Base-by-base conservation (phyloP, 2,329 filamentous ascomycete genomes). In the Talaromyces marneffei region DNA sequence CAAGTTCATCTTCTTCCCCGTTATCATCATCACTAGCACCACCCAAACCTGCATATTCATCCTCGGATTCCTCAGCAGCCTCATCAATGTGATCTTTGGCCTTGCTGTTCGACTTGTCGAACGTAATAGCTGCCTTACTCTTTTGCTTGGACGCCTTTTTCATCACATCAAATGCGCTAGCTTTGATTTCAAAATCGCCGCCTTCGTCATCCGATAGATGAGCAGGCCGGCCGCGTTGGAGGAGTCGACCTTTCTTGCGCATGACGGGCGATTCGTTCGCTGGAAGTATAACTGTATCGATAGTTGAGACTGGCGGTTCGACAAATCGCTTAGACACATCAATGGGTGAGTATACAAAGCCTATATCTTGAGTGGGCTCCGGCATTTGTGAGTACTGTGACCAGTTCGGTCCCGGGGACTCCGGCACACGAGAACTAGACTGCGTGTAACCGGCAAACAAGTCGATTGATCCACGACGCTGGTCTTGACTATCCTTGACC, bases 51-150 rank as follows among this genome's bases (percentile, higher is more conserved):
- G 92, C 93, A 73, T 97, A 99, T 74, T 99, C 94, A 72, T 99
- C 94, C 72, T 99, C 95, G 0, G 94, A 99, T 76, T 99, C 94
- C 69, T 96, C 91, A 63, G 94, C 93, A 72, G 96, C 92, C 66
- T 97, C 94, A 66, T 97, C 85, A 39, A 99, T 82, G 83, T 96
- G 90, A 25, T 88, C 87, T 69, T 87, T 92, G 0, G 92, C 93
- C 71, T 90, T 87, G 77, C 91, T 95, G 73, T 89, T 92, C 75
- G 91, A 92, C 75, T 88, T 90, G 76, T 96, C 84, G 68, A 92
- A 96, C 1, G 81, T 79, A 16, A 82, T 79, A 5, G 78, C 77
- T 57, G 82, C 80, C 67, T 84, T 84, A 68, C 83, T 83, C 35
- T 42, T 59, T 33, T 42, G 16, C 42, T 72, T 78, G 5, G 84